A percentile compares a stretch with the other conserved stretches of the same genome.
phyloP scores from a whole-genome alignment of 768 basidiomycete species.

The Lactarius hatsudake region DNA sequence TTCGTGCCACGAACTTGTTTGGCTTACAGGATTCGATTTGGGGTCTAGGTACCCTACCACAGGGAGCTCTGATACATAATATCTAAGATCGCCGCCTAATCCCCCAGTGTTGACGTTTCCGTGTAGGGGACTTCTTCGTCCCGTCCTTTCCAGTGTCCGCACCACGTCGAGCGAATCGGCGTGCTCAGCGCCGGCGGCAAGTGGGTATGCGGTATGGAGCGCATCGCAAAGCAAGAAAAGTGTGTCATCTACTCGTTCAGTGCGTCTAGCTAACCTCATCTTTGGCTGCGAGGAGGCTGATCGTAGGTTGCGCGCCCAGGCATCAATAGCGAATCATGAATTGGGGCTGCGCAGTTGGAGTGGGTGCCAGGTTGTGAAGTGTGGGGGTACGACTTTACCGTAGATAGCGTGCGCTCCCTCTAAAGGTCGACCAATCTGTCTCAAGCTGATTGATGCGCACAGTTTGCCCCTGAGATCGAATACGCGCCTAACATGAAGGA shows the following conservation, averaged over 20 bases:
- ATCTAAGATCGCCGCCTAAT: background rate
- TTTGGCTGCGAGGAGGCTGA: no score
- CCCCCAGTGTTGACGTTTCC: no score
- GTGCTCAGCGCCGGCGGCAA: no score
- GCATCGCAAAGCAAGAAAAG: no score
- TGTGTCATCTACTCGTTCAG: no score
- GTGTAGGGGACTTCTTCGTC: slow-evolving; percentile 49
- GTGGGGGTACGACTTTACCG: slow-evolving; percentile 39
- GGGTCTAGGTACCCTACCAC: slow-evolving; percentile 7
- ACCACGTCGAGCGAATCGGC: no score
- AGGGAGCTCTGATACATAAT: background rate
- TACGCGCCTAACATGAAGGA: slow-evolving; percentile 31
- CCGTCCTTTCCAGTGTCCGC: slow-evolving; percentile 48
- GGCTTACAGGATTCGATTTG: background rate
- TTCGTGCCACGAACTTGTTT: background rate
- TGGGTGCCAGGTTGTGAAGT: slow-evolving; percentile 14
- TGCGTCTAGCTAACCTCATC: no score
- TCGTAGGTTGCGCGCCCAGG: no score
- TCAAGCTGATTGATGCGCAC: background rate
- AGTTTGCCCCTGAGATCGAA: slow-evolving; percentile 47
- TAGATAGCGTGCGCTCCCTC: slow-evolving; percentile 28
- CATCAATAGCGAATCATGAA: no score
- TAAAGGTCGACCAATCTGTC: background rate
- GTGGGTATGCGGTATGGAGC: no score
- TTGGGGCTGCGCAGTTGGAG: no score